Evolutionary conservation across 2,329 filamentous ascomycete species (phyloP).

Genomic region (Orbilia javanica): DNA sequence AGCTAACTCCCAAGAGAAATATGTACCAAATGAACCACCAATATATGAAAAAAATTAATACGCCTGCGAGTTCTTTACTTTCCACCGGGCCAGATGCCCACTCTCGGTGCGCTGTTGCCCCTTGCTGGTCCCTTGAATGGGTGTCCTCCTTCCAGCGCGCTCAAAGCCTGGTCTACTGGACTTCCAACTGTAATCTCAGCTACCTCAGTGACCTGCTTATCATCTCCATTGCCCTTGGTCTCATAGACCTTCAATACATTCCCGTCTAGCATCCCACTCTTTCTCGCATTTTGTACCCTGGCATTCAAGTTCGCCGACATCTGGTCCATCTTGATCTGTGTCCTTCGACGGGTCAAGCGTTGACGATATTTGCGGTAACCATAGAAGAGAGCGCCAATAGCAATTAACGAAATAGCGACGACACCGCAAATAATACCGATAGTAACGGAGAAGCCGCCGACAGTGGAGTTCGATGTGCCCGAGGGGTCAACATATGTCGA

Average conservation of each 20-base stretch:
- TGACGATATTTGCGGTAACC: slow-evolving; percentile 54
- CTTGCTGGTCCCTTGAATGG: slow-evolving; percentile 35
- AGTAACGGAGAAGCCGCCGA: slow-evolving; percentile 30
- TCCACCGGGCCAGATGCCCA: slow-evolving; percentile 42
- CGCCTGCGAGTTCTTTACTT: background rate
- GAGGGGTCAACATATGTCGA: slow-evolving; percentile 27
- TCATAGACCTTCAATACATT: slow-evolving; percentile 54
- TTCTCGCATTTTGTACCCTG: slow-evolving; percentile 48
- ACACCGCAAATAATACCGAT: slow-evolving; percentile 52
- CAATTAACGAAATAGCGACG: slow-evolving; percentile 43
- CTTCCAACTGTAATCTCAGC: slow-evolving; percentile 55
- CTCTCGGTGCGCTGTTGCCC: slow-evolving; percentile 19
- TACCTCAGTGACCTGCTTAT: slow-evolving; percentile 32
- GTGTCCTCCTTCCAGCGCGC: slow-evolving; percentile 31
- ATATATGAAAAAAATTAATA: background rate
- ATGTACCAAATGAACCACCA: slow-evolving; percentile 2
- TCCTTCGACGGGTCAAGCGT: slow-evolving; percentile 34
- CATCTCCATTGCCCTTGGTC: slow-evolving; percentile 28
- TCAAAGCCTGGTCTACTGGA: slow-evolving; percentile 48
- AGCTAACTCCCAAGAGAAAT: slow-evolving; percentile 12
- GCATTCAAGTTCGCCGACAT: slow-evolving; percentile 47
- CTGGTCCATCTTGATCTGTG: slow-evolving; percentile 55
- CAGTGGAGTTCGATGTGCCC: slow-evolving; percentile 29
- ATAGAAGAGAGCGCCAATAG: slow-evolving; percentile 50
- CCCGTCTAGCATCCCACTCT: slow-evolving; percentile 40